Evolutionary conservation across 345 rosid genomes (phyloP), one percentile per base, ranked within the genome.

Genomic region (Boechera stricta): DNA sequence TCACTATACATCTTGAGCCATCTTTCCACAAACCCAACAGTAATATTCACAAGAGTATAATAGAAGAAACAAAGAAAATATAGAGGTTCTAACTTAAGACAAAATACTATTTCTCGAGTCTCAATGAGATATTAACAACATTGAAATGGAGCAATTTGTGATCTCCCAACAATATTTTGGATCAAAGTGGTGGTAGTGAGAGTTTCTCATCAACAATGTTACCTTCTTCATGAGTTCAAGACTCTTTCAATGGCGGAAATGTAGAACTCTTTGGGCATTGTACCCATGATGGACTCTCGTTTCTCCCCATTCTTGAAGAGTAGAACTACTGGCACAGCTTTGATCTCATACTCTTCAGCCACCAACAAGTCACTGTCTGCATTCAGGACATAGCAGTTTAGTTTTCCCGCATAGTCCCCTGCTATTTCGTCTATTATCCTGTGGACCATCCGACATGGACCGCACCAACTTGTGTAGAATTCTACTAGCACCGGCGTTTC

Each of bases 251-350:
- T 90, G 21, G 98, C 97, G 66, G 97, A 85, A 61, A 89, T 72
- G 52, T 94, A 94, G 81, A 87, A 94, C 29, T 92, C 93, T 87
- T 92, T 94, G 0, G 97, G 98, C 98, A 94, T 92, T 79, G 98
- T 94, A 57, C 97, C 98, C 8, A 89, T 85, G 61, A 94, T 84
- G 0, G 93, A 73, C 75, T 91, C 97, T 13, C 74, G 74, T 79
- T 89, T 94, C 80, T 83, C 87, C 2, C 98, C 97, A 12, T 91
- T 89, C 85, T 94, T 91, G 84, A 92, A 92, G 26, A 94, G 87
- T 56, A 92, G 55, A 69, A 94, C 97, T 73, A 94, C 95, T 0
- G 98, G 97, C 0, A 91, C 97, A 26, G 97, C 97, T 82, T 94
- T 94, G 7, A 94, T 82, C 67, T 88, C 97, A 21, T 88, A 90